Percentiles rank a stretch among this genome's conserved stretches.
These are phyloP conservation scores for Graphiopsis chlorocephala DNA, from an alignment of 2,329 filamentous ascomycete genomes.

Conservation along the genomic window DNA sequence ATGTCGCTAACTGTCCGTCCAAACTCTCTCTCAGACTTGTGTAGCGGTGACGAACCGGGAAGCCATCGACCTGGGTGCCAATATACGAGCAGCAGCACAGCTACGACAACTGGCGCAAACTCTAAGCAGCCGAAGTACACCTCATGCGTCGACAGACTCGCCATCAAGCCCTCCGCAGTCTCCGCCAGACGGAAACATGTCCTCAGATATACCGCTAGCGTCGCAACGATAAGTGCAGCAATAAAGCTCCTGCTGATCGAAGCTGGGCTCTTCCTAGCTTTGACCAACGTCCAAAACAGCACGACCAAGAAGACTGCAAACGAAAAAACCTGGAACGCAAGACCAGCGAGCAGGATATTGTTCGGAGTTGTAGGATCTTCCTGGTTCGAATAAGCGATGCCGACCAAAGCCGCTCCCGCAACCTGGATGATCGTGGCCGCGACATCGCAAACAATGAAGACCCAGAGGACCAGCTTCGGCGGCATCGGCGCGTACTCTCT, in stretches of 20 bases:
- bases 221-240: constrained; percentile 43
- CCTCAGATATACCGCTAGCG: constrained; percentile 51
- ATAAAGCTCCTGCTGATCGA: constrained; percentile 41
- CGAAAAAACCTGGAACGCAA: constrained; percentile 55
- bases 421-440: constrained; percentile 55
- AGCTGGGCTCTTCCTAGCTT: constrained; percentile 32
- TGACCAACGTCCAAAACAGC: constrained; percentile 41
- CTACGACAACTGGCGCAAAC: constrained; percentile 54
- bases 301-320: constrained; percentile 51
- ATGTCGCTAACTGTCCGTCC: neutral
- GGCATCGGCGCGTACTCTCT: constrained; percentile 44
- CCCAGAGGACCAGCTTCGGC: constrained; percentile 49
- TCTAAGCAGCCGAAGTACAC: constrained; percentile 55
- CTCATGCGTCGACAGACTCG: constrained; percentile 49
- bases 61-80: constrained; percentile 47
- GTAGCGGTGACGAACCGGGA: neutral
- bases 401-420: constrained; percentile 54
- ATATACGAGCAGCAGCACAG: constrained; percentile 45
- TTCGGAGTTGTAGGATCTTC: constrained; percentile 53
- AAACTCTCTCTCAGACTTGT: constrained; percentile 8
- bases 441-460: constrained; percentile 56
- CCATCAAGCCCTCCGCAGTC: constrained; percentile 50
- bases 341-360: constrained; percentile 55
- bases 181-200: constrained; percentile 56
- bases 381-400: constrained; percentile 47